phyloP scores from a whole-genome alignment of 2,329 filamentous ascomycete genomes.

The Aspergillus hiratsukae region DNA sequence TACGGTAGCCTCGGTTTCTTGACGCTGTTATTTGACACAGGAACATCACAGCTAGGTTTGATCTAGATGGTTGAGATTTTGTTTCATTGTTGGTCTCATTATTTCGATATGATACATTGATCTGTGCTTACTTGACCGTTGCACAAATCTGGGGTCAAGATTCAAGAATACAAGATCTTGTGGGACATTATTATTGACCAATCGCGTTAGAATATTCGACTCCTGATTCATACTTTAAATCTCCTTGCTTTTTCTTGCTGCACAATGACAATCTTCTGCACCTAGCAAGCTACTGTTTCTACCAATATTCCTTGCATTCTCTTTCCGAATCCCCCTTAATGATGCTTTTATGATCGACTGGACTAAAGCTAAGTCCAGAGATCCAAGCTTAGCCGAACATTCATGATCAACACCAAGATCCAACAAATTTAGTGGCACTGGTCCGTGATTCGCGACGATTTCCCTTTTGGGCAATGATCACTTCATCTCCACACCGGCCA shows the following conservation, averaged over 20 bases:
- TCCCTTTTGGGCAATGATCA: background rate
- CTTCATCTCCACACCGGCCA: background rate
- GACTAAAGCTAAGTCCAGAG: background rate
- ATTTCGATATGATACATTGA: background rate
- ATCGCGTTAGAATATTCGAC: background rate
- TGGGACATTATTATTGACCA: background rate
- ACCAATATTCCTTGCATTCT: background rate
- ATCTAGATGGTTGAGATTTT: background rate
- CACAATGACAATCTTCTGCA: background rate
- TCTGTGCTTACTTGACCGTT: no score
- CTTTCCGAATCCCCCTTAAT: background rate
- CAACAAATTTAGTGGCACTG: background rate
- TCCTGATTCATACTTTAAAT: background rate
- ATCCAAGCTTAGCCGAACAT: background rate
- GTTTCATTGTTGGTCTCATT: background rate
- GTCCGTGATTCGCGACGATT: background rate
- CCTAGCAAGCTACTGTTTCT: no score
- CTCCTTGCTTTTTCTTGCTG: background rate
- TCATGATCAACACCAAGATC: background rate
- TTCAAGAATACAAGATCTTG: background rate
- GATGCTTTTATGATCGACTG: background rate
- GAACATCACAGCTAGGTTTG: no score
- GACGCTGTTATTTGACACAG: background rate
- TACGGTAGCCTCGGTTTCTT: background rate
- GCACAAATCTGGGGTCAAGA: background rate